These are phyloP conservation scores for Tricholoma sp. DNA, from an alignment of 768 basidiomycete genomes.

Conservation along the genomic window DNA sequence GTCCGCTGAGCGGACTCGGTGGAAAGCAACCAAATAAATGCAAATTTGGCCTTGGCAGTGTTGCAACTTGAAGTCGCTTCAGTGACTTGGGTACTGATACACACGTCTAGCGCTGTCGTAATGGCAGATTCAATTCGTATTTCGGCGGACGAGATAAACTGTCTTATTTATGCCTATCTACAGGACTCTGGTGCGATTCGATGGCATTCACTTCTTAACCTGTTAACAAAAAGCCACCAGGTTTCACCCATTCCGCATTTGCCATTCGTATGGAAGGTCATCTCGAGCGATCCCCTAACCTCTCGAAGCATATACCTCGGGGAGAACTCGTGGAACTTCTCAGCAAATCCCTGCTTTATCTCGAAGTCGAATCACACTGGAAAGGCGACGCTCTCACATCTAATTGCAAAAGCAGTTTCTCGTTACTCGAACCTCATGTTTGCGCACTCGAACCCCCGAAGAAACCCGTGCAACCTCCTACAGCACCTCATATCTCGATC, in stretches of 20 bases:
- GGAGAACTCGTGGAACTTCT: constrained; percentile 81
- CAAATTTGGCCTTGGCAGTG: neutral
- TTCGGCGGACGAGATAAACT: constrained; percentile 80
- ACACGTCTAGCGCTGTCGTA: neutral
- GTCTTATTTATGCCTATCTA: constrained; percentile 79
- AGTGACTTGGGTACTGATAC: neutral
- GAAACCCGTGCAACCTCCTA: constrained; percentile 4
- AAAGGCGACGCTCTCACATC: constrained; percentile 52
- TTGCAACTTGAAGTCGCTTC: neutral
- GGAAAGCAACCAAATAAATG: neutral
- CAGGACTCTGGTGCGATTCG: constrained; percentile 64
- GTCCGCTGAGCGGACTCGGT: no score
- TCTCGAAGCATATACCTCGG: constrained; percentile 69
- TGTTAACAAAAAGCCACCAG: constrained; percentile 29
- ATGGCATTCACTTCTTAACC: constrained; percentile 2
- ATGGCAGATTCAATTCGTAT: constrained; percentile 45
- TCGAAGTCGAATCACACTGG: constrained; percentile 84
- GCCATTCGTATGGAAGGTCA: constrained; percentile 70
- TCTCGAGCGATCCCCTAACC: constrained; percentile 63
- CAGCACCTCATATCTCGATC: constrained; percentile 5
- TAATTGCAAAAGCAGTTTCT: constrained; percentile 68
- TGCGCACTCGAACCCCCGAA: constrained; percentile 47
- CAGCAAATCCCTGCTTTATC: constrained; percentile 73
- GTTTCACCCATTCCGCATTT: constrained; percentile 80
- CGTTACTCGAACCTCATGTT: constrained; percentile 67